Evolutionary conservation across 2,329 filamentous ascomycete species (phyloP).

Genomic region (Ustilaginoidea virens): DNA sequence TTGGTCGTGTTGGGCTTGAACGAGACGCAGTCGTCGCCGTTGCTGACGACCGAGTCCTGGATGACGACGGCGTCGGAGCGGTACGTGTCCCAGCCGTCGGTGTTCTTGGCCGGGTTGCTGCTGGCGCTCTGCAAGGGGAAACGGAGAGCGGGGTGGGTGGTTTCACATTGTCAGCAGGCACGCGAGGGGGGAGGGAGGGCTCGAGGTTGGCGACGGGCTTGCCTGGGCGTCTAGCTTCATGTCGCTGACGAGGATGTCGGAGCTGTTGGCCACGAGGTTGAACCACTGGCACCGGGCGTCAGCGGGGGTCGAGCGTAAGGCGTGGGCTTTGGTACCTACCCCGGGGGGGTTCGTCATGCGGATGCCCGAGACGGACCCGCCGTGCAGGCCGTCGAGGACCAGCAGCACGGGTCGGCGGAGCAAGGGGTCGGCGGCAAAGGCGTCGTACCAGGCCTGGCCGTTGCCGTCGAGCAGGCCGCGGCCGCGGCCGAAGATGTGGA

Average conservation of each 20-base stretch:
- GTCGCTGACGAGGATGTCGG: constrained; percentile 46
- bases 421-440: constrained; percentile 29
- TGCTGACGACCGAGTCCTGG: constrained; percentile 48
- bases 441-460: constrained; percentile 45
- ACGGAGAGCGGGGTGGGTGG: too few relatives aligned
- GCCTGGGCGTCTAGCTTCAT: constrained; percentile 39
- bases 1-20: constrained; percentile 63
- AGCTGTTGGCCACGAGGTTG: constrained; percentile 50
- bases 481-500: constrained; percentile 49
- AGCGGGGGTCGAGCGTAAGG: too few relatives aligned
- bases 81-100: constrained; percentile 51
- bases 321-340: too few relatives aligned
- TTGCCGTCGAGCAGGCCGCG: constrained; percentile 37
- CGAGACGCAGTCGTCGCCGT: constrained; percentile 56
- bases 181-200: too few relatives aligned
- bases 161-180: too few relatives aligned
- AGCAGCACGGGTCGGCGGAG: constrained; percentile 40
- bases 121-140: constrained; percentile 26
- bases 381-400: constrained; percentile 38
- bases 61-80: constrained; percentile 47
- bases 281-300: too few relatives aligned
- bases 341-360: constrained; percentile 43
- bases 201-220: background rate
- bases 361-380: constrained; percentile 42
- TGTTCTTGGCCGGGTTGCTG: constrained; percentile 39